Conservation (phyloP, 331 rosid species). For the Malus hybrid region DNA sequence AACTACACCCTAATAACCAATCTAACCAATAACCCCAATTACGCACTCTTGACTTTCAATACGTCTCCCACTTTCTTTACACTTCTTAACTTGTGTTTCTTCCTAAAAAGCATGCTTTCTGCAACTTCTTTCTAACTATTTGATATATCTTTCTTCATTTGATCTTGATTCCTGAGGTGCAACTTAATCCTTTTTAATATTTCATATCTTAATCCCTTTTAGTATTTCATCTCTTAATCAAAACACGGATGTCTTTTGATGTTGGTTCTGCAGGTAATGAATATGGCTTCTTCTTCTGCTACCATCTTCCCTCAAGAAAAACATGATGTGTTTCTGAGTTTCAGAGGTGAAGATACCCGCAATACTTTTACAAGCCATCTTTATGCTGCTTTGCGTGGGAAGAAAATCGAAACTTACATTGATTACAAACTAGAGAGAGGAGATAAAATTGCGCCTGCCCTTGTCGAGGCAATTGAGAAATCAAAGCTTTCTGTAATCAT, state of each 20-base stretch:
- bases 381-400: neutral
- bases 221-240: neutral
- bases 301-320: neutral
- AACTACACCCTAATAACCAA: too few species aligned
- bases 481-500: neutral
- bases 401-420: neutral
- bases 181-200: neutral
- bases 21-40: too few species aligned
- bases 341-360: too few species aligned
- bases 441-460: neutral
- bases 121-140: neutral
- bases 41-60: too few species aligned
- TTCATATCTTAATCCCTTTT: neutral
- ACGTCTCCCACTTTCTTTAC: too few species aligned
- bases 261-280: neutral
- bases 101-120: neutral
- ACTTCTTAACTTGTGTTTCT: neutral
- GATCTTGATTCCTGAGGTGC: neutral
- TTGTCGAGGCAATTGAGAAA: neutral
- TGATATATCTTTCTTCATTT: neutral
- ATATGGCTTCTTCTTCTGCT: neutral
- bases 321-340: constrained; percentile 11
- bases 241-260: neutral
- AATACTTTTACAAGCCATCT: neutral
- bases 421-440: neutral